Percentiles rank a stretch among this genome's conserved stretches.
These are phyloP conservation scores for Emergomyces africanus DNA, from an alignment of 2,329 filamentous ascomycete genomes.

Conservation along the genomic window DNA sequence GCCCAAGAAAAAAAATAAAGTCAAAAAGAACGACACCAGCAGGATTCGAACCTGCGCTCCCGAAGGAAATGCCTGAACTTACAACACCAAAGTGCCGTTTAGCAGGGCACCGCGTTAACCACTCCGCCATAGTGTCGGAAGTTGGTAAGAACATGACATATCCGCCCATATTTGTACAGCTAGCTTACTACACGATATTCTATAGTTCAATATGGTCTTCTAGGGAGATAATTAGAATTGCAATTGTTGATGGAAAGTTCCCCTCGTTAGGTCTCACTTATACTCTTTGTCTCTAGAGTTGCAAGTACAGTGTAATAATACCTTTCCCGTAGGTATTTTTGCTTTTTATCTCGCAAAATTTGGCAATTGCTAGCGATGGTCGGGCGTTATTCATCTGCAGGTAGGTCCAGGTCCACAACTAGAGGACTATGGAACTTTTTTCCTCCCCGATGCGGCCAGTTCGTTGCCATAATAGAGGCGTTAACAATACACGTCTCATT, in stretches of 20 bases:
- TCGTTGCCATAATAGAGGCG: slow-evolving; percentile 58
- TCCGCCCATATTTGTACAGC: background rate
- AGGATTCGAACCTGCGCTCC: slow-evolving; percentile 2
- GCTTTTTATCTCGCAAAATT: background rate
- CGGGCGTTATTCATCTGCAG: slow-evolving; percentile 16
- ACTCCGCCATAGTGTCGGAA: background rate
- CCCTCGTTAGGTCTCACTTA: background rate
- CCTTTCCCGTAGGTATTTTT: background rate
- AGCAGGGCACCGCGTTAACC: slow-evolving; percentile 1
- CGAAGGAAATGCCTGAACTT: slow-evolving; percentile 2
- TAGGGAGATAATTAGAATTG: background rate
- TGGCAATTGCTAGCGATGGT: background rate
- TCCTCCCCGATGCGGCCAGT: slow-evolving; percentile 48
- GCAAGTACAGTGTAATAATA: background rate
- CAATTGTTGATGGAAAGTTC: background rate
- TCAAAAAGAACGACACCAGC: background rate
- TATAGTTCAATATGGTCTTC: background rate
- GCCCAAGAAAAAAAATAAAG: background rate
- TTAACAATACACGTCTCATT: slow-evolving; percentile 69
- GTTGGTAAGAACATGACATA: background rate
- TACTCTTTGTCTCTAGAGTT: background rate
- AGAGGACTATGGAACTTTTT: slow-evolving; percentile 65
- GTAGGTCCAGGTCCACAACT: slow-evolving; percentile 68
- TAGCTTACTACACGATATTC: background rate
- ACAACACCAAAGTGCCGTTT: background rate